Evolutionary conservation across 2,329 filamentous ascomycete genomes (phyloP).

Genomic region (Ceratocystis eucalypticola): DNA sequence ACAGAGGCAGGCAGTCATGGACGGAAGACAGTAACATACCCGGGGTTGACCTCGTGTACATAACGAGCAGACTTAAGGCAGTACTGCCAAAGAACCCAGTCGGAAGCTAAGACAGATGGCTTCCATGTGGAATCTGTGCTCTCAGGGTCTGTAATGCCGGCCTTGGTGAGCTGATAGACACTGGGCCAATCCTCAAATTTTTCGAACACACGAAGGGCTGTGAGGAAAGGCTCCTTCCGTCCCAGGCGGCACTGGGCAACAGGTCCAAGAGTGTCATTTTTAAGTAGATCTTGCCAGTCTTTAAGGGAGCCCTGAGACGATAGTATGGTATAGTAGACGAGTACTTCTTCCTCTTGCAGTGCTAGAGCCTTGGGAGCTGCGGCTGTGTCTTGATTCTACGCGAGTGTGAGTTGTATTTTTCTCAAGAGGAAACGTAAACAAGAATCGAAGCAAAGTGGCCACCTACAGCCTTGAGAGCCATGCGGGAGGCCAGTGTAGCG

Average conservation of each 20-base stretch:
- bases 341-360: conserved; percentile 35
- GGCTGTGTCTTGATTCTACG: conserved; percentile 14
- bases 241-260: conserved; percentile 33
- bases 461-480: conserved; percentile 17
- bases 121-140: conserved; percentile 26
- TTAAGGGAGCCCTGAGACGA: conserved; percentile 31
- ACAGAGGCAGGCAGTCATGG: no score
- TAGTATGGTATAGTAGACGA: conserved; percentile 37
- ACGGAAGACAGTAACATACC: conserved; percentile 10
- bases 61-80: conserved; percentile 25
- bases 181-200: conserved; percentile 30
- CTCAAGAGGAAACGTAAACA: neutral
- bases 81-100: conserved; percentile 28
- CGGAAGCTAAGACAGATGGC: conserved; percentile 33
- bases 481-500: conserved; percentile 32
- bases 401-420: neutral
- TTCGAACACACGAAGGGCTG: conserved; percentile 30
- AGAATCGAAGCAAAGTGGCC: neutral
- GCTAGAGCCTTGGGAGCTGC: conserved; percentile 9
- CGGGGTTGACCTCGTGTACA: conserved; percentile 9
- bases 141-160: conserved; percentile 31
- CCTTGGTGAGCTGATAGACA: conserved; percentile 33
- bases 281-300: conserved; percentile 31
- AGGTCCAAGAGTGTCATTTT: conserved; percentile 31
- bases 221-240: conserved; percentile 35